phyloP scores from a whole-genome alignment of 148 eudicot genomes.

The Rhododendron kiyosumense region DNA sequence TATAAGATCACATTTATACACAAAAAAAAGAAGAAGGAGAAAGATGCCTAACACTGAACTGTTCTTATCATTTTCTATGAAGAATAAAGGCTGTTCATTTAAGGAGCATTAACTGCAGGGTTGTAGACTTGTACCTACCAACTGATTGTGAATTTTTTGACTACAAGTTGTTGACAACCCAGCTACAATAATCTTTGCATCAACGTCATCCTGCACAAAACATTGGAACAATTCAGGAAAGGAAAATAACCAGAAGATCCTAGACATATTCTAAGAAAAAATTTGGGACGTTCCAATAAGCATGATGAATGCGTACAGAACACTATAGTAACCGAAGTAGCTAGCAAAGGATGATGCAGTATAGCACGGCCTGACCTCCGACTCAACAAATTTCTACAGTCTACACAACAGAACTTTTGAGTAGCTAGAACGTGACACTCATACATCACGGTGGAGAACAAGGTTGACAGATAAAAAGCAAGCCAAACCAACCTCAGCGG shows the following conservation, averaged over 20 bases:
- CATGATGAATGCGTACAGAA: neutral
- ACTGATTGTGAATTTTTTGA: conserved; percentile 97
- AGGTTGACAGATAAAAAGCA: neutral
- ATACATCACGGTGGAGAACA: neutral
- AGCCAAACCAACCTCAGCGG: neutral
- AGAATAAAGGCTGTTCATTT: neutral
- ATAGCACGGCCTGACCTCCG: neutral
- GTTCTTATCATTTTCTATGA: neutral
- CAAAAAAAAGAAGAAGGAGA: neutral
- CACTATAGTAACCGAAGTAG: neutral
- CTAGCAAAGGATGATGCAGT: neutral
- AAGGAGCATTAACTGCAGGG: neutral
- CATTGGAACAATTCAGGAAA: conserved; percentile 13
- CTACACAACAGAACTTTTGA: neutral
- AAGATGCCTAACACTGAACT: neutral
- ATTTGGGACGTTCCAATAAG: neutral
- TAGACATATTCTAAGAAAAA: neutral
- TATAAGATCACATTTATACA: neutral
- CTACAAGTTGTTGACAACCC: conserved; percentile 95
- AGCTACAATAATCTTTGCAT: conserved; percentile 78
- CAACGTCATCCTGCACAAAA: conserved; percentile 67
- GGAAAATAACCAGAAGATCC: conserved; percentile 24
- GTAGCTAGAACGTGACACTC: neutral
- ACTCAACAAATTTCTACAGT: neutral
- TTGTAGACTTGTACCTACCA: conserved; percentile 42